Base-by-base conservation (phyloP, 1,284 basidiomycete genomes). In the Amylostereum areolatum region DNA sequence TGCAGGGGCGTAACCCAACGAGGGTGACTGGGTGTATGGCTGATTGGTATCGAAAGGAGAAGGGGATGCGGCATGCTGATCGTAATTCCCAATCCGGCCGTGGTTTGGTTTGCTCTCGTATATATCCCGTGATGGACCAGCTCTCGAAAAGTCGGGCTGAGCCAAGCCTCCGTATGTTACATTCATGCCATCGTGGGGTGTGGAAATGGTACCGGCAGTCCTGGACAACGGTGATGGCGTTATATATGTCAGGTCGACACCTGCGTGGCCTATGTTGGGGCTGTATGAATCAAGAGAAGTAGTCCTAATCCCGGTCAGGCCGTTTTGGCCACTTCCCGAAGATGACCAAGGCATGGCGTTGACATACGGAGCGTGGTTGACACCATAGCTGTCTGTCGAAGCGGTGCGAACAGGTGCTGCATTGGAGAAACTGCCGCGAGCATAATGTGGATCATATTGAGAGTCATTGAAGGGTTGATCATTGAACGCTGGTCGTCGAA, bases 361-460 rank as follows among this genome's bases (percentile, higher is more conserved):
- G 9, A n/a, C 9, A n/a, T 35, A 35, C 8, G 34, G 9, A 9
- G 8, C 9, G 9, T 8, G 9, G n/a, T 48, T 47, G 25, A 56
- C 66, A 11, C 70, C 68, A 59, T 73, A 75, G 5, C 67, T 68
- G 52, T 80, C 78, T 43, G 72, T 58, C 31, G 65, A 62, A 32
- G 68, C 55, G 18, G 63, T 61, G 54, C 74, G 65, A 35, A 62
- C 68, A n/a, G 59, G 49, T 1, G 52, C 50, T 42, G 46, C 28
- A 40, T 49, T 50, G 11, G 48, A 28, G 35, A 51, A 39, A 8
- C 47, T 30, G 30, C 45, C 12, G 31, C 53, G 53, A 5, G 36
- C 33, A 27, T 47, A 55, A 11, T 44, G 37, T 46, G 47, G 49
- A 24, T 57, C 56, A 39, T 49, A 51, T 25, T 42, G 53, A 9